Conservation (phyloP, 2,329 filamentous ascomycete genomes). For the Gyromitra esculenta region DNA sequence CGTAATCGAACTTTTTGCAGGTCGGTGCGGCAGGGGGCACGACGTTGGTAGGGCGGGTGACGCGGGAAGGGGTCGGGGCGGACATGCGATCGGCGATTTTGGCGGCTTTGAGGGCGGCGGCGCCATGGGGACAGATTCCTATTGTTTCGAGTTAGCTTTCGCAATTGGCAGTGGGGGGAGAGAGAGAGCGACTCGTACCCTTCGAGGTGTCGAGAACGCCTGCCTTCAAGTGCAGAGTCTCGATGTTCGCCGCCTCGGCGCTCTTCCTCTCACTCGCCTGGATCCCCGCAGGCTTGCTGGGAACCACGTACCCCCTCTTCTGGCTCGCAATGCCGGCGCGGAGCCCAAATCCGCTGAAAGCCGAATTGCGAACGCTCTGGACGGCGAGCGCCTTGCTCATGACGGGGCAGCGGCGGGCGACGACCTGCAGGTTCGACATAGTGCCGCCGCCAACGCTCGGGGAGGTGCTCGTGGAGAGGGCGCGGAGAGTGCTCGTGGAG, state of each 20-base stretch:
- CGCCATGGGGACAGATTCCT: slow-evolving; percentile 58
- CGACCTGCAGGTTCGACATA: slow-evolving; percentile 95
- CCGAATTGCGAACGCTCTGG: slow-evolving; percentile 68
- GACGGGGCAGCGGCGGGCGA: slow-evolving; percentile 93
- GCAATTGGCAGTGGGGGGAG: not conserved
- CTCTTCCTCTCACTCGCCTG: slow-evolving; percentile 82
- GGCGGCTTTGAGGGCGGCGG: slow-evolving; percentile 57
- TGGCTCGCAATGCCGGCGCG: slow-evolving; percentile 63
- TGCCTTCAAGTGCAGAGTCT: slow-evolving; percentile 57
- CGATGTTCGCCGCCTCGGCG: slow-evolving; percentile 75
- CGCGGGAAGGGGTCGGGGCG: slow-evolving; percentile 55
- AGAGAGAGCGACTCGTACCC: slow-evolving; percentile 42
- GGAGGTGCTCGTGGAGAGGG: slow-evolving; percentile 79
- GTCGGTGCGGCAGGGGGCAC: slow-evolving; percentile 63
- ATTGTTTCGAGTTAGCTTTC: slow-evolving; percentile 1
- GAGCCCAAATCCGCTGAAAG: slow-evolving; percentile 65
- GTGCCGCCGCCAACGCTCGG: slow-evolving; percentile 74
- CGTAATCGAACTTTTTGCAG: slow-evolving; percentile 85
- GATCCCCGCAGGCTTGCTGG: slow-evolving; percentile 73
- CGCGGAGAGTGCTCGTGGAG: slow-evolving; percentile 87
- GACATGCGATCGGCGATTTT: slow-evolving; percentile 56
- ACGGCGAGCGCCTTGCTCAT: slow-evolving; percentile 98
- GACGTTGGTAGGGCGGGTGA: slow-evolving; percentile 57
- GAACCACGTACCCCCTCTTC: slow-evolving; percentile 60
- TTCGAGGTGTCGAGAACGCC: slow-evolving; percentile 58